phyloP scores from a whole-genome alignment of 257 asterid species.

The Solanum paucissectum region DNA sequence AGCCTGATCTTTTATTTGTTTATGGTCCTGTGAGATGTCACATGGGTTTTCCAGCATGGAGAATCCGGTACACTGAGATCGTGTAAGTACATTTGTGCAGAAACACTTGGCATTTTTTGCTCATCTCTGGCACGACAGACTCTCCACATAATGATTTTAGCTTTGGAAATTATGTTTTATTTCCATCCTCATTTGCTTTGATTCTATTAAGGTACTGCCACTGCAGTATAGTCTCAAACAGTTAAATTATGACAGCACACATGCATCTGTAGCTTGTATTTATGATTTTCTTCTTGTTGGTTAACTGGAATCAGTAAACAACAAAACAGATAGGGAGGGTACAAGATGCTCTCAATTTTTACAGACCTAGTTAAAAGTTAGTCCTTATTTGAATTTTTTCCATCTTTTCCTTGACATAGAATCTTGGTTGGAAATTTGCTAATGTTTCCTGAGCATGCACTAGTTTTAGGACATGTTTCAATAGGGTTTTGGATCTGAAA shows the following conservation, averaged over 20 bases:
- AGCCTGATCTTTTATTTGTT: conserved; percentile 77
- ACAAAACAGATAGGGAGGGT: not conserved
- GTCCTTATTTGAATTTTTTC: not conserved
- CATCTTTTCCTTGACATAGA: not conserved
- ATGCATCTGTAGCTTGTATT: not conserved
- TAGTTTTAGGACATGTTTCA: not conserved
- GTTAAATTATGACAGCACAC: not conserved
- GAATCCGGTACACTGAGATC: conserved; percentile 89
- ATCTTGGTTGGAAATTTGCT: not conserved
- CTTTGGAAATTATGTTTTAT: not conserved
- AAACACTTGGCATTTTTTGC: not conserved
- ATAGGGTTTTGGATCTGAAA: not conserved
- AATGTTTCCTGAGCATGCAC: not conserved
- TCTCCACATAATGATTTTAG: not conserved
- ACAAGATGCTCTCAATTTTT: not conserved
- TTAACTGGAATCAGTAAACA: not conserved
- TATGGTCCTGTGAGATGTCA: conserved; percentile 93
- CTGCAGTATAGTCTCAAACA: not conserved
- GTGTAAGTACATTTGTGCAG: conserved; percentile 43
- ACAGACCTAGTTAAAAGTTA: not conserved
- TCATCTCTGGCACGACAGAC: not conserved
- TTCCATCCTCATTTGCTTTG: not conserved
- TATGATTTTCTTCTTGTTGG: not conserved
- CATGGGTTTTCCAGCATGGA: conserved; percentile 93
- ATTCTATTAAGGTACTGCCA: not conserved